Evolutionary conservation across 2,329 filamentous ascomycete species (phyloP).

Genomic region (Pestalotiopsis sp.): DNA sequence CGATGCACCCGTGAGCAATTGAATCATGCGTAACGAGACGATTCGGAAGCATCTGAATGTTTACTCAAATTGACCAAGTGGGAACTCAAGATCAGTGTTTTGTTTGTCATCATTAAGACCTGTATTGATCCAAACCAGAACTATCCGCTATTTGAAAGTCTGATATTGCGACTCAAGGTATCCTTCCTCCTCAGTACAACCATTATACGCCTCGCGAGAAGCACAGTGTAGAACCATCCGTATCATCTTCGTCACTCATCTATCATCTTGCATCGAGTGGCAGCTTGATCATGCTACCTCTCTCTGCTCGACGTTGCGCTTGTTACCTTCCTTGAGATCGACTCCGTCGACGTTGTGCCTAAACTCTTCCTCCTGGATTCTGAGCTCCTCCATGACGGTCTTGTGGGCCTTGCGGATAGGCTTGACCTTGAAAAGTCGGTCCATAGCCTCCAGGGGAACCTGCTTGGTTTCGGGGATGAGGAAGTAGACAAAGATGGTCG

Average conservation of each 20-base stretch:
- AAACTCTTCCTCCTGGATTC: slow-evolving; percentile 36
- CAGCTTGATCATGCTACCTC: slow-evolving; percentile 3
- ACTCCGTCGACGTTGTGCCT: slow-evolving; percentile 28
- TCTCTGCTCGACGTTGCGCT: slow-evolving; percentile 16
- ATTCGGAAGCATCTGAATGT: too few relatives aligned
- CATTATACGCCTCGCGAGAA: not conserved
- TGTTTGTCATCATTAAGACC: too few relatives aligned
- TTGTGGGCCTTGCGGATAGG: slow-evolving; percentile 48
- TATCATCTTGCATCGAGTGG: not conserved
- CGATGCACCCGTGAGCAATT: too few relatives aligned
- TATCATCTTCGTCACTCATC: not conserved
- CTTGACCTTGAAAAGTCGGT: slow-evolving; percentile 58
- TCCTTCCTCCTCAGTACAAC: not conserved
- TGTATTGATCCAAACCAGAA: too few relatives aligned
- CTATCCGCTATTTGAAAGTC: too few relatives aligned
- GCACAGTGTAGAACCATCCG: not conserved
- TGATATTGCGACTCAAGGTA: too few relatives aligned
- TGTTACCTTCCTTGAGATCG: slow-evolving; percentile 17
- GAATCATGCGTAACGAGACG: too few relatives aligned
- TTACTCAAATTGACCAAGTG: too few relatives aligned
- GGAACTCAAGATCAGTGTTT: too few relatives aligned
- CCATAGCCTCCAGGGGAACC: slow-evolving; percentile 67
- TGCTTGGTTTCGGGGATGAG: slow-evolving; percentile 68
- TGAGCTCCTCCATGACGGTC: slow-evolving; percentile 46
- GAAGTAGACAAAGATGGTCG: slow-evolving; percentile 63